Evolutionary conservation across 1,284 basidiomycete species (phyloP).

Genomic region (Tilletia caries): DNA sequence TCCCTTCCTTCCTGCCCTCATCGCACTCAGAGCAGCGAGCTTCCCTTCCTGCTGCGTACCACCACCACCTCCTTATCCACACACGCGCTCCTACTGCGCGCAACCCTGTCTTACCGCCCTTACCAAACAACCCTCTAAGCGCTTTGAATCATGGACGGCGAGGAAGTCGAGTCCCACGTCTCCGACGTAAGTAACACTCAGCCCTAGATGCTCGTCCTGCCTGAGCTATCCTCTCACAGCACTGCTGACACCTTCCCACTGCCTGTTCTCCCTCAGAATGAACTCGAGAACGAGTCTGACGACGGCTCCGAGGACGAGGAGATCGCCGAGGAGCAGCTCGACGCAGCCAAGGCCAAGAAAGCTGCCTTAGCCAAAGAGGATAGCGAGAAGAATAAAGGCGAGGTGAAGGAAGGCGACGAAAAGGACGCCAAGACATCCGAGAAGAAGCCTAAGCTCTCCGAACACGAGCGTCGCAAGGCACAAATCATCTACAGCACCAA

Average conservation of each 20-base stretch:
- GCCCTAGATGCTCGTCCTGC: no score
- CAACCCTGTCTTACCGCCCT: no score
- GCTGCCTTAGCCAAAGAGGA: not conserved
- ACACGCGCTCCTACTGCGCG: no score
- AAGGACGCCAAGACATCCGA: slow-evolving; percentile 5
- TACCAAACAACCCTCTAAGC: not conserved
- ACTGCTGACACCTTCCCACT: not conserved
- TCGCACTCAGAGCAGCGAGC: no score
- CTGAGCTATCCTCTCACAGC: not conserved
- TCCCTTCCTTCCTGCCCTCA: no score
- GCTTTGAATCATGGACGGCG: not conserved
- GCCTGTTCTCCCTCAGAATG: not conserved
- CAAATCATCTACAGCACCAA: slow-evolving; percentile 10
- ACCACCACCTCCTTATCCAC: no score
- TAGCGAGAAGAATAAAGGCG: not conserved
- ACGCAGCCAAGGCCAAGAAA: slow-evolving; percentile 1
- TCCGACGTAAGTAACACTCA: not conserved
- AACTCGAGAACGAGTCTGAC: not conserved
- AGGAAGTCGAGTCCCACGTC: slow-evolving; percentile 3
- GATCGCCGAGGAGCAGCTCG: not conserved
- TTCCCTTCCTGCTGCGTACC: no score
- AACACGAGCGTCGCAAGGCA: not conserved
- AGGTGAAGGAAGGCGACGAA: not conserved
- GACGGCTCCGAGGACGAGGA: slow-evolving; percentile 3
- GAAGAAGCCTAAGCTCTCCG: not conserved